Evolutionary conservation across 805 yeast species (phyloP).

Genomic region (Kuraishia molischiana): DNA sequence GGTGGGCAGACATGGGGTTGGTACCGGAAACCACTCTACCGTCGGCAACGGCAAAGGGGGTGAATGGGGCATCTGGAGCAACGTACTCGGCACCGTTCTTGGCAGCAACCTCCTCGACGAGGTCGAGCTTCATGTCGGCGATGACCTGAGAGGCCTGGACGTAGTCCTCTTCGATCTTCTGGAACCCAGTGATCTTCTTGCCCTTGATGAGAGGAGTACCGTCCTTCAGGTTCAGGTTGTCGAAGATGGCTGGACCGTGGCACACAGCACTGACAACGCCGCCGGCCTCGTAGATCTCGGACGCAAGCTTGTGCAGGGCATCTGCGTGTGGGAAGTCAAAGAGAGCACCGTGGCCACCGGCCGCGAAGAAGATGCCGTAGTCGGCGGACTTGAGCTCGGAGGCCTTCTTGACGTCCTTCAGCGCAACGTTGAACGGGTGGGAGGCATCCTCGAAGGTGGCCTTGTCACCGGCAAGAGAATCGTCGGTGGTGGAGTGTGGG

Average conservation of each 20-base stretch:
- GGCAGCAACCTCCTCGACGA: constrained; percentile 28
- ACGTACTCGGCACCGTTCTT: constrained; percentile 32
- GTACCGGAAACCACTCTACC: constrained; percentile 57
- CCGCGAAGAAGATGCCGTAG: constrained; percentile 46
- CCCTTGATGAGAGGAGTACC: constrained; percentile 40
- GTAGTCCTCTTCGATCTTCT: constrained; percentile 39
- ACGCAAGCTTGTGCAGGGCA: constrained; percentile 33
- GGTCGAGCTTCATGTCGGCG: constrained; percentile 16
- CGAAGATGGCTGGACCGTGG: constrained; percentile 57
- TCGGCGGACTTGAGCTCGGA: constrained; percentile 37
- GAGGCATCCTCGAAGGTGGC: constrained; percentile 22
- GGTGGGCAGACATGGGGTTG: constrained; percentile 31
- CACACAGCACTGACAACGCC: constrained; percentile 60
- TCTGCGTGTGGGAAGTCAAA: constrained; percentile 48
- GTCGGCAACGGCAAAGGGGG: constrained; percentile 38
- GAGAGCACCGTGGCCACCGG: constrained; percentile 59
- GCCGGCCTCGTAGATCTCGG: constrained; percentile 34
- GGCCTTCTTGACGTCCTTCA: constrained; percentile 34
- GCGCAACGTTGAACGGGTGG: constrained; percentile 27
- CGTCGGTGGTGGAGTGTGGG: constrained; percentile 36
- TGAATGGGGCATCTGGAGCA: constrained; percentile 43
- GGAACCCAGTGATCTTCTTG: constrained; percentile 51
- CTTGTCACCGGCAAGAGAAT: constrained; percentile 36
- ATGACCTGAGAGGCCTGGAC: constrained; percentile 18
- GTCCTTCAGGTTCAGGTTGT: constrained; percentile 30